Evolutionary conservation across 768 basidiomycete species (phyloP).

Genomic region (Suillus plorans): DNA sequence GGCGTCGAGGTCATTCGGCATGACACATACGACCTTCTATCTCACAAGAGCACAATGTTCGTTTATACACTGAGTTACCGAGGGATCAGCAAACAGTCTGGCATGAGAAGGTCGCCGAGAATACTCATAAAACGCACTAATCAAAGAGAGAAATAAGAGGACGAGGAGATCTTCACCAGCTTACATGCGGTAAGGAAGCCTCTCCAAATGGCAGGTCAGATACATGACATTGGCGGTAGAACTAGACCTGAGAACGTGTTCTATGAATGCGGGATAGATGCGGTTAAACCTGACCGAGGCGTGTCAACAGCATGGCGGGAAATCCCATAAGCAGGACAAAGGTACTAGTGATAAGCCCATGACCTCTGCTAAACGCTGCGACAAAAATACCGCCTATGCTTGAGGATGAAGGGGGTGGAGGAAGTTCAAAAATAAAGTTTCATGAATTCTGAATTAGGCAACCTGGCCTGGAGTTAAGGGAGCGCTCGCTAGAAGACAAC

Average conservation of each 20-base stretch:
- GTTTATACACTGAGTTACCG: conserved; percentile 26
- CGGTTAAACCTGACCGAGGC: conserved; percentile 41
- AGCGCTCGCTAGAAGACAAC: conserved; percentile 25
- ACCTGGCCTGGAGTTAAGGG: conserved; percentile 23
- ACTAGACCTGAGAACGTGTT: conserved; percentile 59
- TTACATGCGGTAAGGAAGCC: conserved; percentile 39
- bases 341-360: conserved; percentile 49
- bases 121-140: conserved; percentile 32
- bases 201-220: conserved; percentile 57
- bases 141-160: conserved; percentile 24
- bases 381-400: conserved; percentile 7
- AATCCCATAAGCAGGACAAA: conserved; percentile 57
- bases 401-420: conserved; percentile 2
- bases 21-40: conserved; percentile 30
- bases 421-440: conserved; percentile 9
- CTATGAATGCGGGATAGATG: conserved; percentile 64
- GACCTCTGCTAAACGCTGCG: conserved; percentile 15
- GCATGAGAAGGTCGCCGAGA: conserved; percentile 29
- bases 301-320: conserved; percentile 64
- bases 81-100: conserved; percentile 14
- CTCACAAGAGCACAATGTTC: conserved; percentile 21
- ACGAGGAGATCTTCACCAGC: conserved; percentile 28
- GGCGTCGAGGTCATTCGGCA: conserved; percentile 26
- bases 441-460: conserved; percentile 26
- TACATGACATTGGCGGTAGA: conserved; percentile 49